Conservation (phyloP, 1,284 basidiomycete genomes). For the Apiotrichum laibachii region DNA sequence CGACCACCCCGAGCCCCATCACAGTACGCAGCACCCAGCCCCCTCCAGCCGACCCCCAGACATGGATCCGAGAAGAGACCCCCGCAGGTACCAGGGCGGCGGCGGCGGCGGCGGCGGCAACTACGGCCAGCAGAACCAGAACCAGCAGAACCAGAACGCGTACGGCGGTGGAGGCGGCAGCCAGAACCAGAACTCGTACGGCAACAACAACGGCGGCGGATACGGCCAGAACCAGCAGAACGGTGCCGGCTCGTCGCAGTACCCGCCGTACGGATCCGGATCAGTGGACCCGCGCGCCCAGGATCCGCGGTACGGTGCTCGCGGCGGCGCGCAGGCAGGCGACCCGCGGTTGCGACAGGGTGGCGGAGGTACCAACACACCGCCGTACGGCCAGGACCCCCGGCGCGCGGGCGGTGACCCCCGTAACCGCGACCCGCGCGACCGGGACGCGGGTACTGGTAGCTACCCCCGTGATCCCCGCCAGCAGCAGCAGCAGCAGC, state of each 20-base stretch:
- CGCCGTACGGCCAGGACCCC: constrained; percentile 8
- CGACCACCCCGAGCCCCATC: no score
- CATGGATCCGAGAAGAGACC: constrained; percentile 14
- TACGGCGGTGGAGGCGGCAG: neutral
- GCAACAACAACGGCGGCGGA: neutral
- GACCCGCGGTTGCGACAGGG: constrained; percentile 4
- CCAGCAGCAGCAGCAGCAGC: neutral
- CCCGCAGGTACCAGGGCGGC: constrained; percentile 6
- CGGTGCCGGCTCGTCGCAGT: constrained; percentile 1
- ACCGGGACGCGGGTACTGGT: neutral
- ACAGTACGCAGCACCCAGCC: no score
- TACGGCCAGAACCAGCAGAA: neutral
- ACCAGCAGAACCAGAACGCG: neutral
- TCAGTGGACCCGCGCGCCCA: no score
- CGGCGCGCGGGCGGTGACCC: neutral
- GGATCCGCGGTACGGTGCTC: no score
- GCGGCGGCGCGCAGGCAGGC: neutral
- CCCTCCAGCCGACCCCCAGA: no score
- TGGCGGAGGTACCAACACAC: constrained; percentile 3
- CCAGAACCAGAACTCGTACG: no score
- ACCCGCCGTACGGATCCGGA: neutral
- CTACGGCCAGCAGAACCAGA: neutral
- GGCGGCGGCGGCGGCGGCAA: neutral
- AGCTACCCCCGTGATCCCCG: neutral
- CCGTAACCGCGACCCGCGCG: neutral